Conservation (phyloP, 176 grass and related monocot genomes). For the Leersia perrieri region DNA sequence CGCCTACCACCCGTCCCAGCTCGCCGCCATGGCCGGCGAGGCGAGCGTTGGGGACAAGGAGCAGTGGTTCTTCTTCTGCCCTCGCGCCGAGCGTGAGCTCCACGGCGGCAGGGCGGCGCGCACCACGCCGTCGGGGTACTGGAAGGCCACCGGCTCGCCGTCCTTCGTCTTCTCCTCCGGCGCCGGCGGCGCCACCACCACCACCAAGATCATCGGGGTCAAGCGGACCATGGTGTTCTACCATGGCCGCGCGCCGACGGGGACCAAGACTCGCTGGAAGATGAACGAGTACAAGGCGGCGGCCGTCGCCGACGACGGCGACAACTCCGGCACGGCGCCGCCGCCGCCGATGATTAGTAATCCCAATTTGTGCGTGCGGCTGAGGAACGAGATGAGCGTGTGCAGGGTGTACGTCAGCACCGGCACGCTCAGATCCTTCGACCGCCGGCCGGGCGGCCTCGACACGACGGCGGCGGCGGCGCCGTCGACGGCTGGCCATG, state of each 20-base stretch:
- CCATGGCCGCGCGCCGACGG: conserved; percentile 34
- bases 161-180: conserved; percentile 43
- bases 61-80: conserved; percentile 88
- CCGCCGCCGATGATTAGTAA: too few species aligned
- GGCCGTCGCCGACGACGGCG: neutral
- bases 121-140: conserved; percentile 67
- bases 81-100: conserved; percentile 42
- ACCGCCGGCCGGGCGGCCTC: conserved; percentile 57
- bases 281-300: conserved; percentile 67
- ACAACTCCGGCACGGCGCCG: neutral
- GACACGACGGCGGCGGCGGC: neutral
- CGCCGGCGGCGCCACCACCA: too few species aligned
- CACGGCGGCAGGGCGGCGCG: conserved; percentile 49
- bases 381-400: conserved; percentile 63
- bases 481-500: neutral
- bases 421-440: conserved; percentile 49
- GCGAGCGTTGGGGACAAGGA: conserved; percentile 44
- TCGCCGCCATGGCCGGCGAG: conserved; percentile 52
- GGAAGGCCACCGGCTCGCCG: conserved; percentile 74
- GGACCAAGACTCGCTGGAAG: conserved; percentile 62
- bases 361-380: conserved; percentile 19
- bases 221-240: conserved; percentile 81
- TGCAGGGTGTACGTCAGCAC: conserved; percentile 65
- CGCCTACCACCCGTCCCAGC: conserved; percentile 51
- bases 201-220: conserved; percentile 38